Base-by-base conservation (phyloP, 1,284 basidiomycete species). In the Heliocybe sulcata region DNA sequence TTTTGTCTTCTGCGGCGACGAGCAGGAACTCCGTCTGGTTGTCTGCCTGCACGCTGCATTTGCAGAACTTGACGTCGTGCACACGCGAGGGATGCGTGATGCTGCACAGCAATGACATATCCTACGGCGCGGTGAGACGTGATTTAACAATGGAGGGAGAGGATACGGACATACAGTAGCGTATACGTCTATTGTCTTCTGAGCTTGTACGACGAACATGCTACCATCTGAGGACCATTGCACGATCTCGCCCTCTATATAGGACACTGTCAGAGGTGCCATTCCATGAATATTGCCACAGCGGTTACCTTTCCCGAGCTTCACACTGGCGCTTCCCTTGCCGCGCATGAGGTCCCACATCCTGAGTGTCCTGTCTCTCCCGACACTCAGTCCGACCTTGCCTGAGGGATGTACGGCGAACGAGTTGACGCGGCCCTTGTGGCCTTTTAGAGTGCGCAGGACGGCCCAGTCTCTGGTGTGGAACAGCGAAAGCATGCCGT, bases 321-420 rank as follows among this genome's bases (percentile, higher is more conserved):
- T 92, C 33, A 87, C 89, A 65, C 92, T 94, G 2, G 92, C 92
- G 12, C 86, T 85, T 1, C 92, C 92, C 66, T 90, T 89, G 1
- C 94, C 96, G 49, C 94, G 79, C 91, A 98, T 97, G 48, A 99
- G 75, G 74, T 99, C 96, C 96, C 96, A 99, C 94, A 98, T 96
- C 52, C 94, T 82, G 57, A 98, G 68, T 8, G 91, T 93, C 58
- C 83, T 77, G 66, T 99, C 96, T 63, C 88, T 88, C 11, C 96
- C 96, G 0, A 98, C 94, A 59, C 86, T 92, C 27, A 99, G 71
- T 0, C 90, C 95, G 16, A 98, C 81, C 63, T 97, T 90, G 2
- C 94, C 92, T 0, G 91, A 90, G 0, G 94, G 94, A 66, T 99
- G 96, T 0, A 97, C 85, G 11, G 92, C 89, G 35, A 97, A 83